A percentile compares a stretch with the other conserved stretches of the same genome.
These are phyloP conservation scores for Aspergillus puulaauensis DNA, from an alignment of 2,329 filamentous ascomycete genomes.

Conservation along the genomic window DNA sequence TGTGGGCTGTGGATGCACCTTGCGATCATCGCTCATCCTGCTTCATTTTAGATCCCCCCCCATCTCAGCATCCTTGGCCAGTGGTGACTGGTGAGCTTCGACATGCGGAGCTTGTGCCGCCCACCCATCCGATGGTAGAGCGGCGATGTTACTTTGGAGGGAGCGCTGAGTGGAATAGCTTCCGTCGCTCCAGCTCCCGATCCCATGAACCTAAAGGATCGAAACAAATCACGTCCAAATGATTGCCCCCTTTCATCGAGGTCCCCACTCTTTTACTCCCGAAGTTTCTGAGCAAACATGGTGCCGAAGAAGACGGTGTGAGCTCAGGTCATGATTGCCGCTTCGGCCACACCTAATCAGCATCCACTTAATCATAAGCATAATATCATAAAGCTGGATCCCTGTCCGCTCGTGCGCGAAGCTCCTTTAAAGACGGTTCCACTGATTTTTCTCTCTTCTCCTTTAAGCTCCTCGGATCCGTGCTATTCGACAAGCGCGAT, in stretches of 20 bases:
- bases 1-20: slow-evolving; percentile 4
- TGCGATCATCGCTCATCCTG: not conserved
- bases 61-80: not conserved
- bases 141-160: not conserved
- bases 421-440: not conserved
- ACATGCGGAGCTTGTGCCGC: slow-evolving; percentile 1
- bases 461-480: slow-evolving; percentile 4
- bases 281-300: slow-evolving; percentile 3
- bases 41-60: slow-evolving; percentile 1
- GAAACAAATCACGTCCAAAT: slow-evolving; percentile 4
- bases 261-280: not conserved
- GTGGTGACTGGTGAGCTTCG: not conserved
- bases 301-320: not conserved
- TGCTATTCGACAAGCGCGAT: slow-evolving; percentile 12
- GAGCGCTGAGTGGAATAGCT: not conserved
- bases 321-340: not conserved
- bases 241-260: slow-evolving; percentile 5
- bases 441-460: not conserved
- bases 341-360: slow-evolving; percentile 2
- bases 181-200: not conserved
- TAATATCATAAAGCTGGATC: not conserved
- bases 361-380: slow-evolving; percentile 3
- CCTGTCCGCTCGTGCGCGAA: not conserved
- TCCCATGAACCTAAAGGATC: not conserved
- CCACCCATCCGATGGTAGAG: not conserved